A percentile compares a stretch with the other conserved stretches of the same genome.
phyloP scores from a whole-genome alignment of 2,329 filamentous ascomycete genomes.

The Graphilbum fragrans region DNA sequence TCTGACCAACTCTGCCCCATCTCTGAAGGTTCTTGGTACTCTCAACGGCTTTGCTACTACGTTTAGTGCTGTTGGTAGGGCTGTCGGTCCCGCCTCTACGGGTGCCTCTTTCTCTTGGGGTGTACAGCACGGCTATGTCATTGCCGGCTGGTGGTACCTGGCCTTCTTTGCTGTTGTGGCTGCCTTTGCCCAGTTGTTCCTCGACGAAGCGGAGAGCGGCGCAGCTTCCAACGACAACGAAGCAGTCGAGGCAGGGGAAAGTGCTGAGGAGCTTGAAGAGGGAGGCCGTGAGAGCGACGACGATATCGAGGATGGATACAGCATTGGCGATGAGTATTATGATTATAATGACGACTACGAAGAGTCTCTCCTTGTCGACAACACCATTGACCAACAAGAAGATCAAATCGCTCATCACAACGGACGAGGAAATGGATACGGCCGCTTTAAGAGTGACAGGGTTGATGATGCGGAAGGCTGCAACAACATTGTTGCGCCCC shows the following conservation, averaged over 20 bases:
- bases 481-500: too few species aligned
- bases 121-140: constrained; percentile 60
- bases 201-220: constrained; percentile 67
- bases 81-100: constrained; percentile 61
- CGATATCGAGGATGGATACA: not conserved
- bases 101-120: constrained; percentile 68
- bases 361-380: constrained; percentile 4
- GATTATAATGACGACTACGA: constrained; percentile 4
- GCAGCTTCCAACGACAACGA: constrained; percentile 31
- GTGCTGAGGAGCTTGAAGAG: constrained; percentile 21
- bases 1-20: constrained; percentile 74
- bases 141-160: constrained; percentile 75
- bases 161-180: constrained; percentile 50
- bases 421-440: too few species aligned
- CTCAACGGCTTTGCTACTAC: constrained; percentile 85
- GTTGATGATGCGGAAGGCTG: too few species aligned
- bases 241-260: constrained; percentile 15
- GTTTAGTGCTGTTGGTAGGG: constrained; percentile 68
- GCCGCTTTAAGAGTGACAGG: too few species aligned
- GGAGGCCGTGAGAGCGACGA: constrained; percentile 8
- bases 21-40: constrained; percentile 68
- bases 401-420: too few species aligned
- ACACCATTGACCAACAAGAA: too few species aligned
- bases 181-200: constrained; percentile 59
- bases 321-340: not conserved